Conservation (phyloP, 2,329 filamentous ascomycete species). For the Trichoderma arundinaceum region DNA sequence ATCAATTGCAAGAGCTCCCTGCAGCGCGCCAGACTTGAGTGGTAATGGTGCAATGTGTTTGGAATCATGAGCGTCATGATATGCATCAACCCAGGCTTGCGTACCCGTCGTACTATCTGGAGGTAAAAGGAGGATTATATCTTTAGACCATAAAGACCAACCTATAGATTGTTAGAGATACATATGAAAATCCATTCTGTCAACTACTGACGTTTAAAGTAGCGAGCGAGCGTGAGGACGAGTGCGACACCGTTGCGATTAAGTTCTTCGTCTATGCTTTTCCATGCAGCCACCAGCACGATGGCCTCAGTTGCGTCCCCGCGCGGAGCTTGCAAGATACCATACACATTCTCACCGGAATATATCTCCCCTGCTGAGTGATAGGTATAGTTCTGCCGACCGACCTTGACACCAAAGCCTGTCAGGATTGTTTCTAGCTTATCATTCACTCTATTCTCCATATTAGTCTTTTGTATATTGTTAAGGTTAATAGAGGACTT, state of each 20-base stretch:
- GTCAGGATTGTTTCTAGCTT: constrained; percentile 77
- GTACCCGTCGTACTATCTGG: constrained; percentile 88
- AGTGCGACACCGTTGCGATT: constrained; percentile 90
- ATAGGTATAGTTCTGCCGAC: constrained; percentile 87
- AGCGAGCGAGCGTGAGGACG: constrained; percentile 83
- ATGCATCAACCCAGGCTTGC: constrained; percentile 97
- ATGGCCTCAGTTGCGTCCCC: constrained; percentile 98
- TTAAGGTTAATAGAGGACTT: neutral
- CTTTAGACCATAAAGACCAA: constrained; percentile 99
- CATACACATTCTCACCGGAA: constrained; percentile 88
- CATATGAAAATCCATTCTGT: neutral
- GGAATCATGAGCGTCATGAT: constrained; percentile 85
- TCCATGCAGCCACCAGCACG: constrained; percentile 88
- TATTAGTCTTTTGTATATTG: neutral
- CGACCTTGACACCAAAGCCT: constrained; percentile 83
- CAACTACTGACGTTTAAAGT: constrained; percentile 76
- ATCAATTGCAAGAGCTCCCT: constrained; percentile 92
- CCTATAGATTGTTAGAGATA: constrained; percentile 51
- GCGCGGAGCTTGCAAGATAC: constrained; percentile 87
- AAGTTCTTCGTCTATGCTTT: constrained; percentile 75
- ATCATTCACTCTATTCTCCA: constrained; percentile 62
- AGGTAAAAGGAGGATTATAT: constrained; percentile 90
- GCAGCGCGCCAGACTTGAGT: constrained; percentile 89
- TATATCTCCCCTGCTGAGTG: constrained; percentile 74
- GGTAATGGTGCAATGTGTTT: constrained; percentile 74